These are phyloP conservation scores for Tripterygium wilfordii DNA, from an alignment of 177 flowering plant species.

Conservation along the genomic window DNA sequence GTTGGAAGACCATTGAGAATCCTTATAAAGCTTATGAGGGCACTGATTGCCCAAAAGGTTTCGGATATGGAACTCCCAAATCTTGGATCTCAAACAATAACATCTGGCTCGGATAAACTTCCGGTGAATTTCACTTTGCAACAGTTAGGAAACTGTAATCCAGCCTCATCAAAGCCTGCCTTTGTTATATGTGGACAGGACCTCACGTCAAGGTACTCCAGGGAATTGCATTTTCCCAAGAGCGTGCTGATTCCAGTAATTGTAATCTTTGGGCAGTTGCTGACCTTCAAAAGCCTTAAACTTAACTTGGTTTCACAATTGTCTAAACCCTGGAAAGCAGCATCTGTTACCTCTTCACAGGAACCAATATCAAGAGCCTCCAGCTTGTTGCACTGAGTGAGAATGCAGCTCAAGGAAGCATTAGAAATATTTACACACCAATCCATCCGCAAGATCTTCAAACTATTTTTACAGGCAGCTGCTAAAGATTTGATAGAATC, in stretches of 20 bases:
- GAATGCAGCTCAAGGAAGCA: constrained; percentile 49
- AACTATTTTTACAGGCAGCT: constrained; percentile 38
- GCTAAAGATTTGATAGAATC: constrained; percentile 57
- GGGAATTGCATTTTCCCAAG: constrained; percentile 48
- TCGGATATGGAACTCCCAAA: no score
- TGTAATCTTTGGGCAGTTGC: constrained; percentile 79
- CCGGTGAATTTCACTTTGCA: constrained; percentile 77
- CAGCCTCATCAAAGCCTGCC: constrained; percentile 68
- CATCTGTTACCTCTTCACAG: constrained; percentile 85
- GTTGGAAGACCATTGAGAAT: no score
- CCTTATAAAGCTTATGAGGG: no score
- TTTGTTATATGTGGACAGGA: constrained; percentile 72
- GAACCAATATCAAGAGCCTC: constrained; percentile 80
- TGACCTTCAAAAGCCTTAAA: constrained; percentile 63
- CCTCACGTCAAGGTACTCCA: constrained; percentile 78
- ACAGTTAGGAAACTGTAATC: constrained; percentile 54
- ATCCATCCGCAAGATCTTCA: constrained; percentile 75
- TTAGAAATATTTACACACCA: constrained; percentile 85
- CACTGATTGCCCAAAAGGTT: no score
- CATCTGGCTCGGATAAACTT: constrained; percentile 51
- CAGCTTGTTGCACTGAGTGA: constrained; percentile 52
- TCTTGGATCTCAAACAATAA: constrained; percentile 22
- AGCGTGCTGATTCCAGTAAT: constrained; percentile 52
- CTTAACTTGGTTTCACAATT: constrained; percentile 24
- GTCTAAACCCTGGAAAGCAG: constrained; percentile 50